Evolutionary conservation across 768 basidiomycete genomes (phyloP).

Genomic region (Xerocomus brunneocitrinus): DNA sequence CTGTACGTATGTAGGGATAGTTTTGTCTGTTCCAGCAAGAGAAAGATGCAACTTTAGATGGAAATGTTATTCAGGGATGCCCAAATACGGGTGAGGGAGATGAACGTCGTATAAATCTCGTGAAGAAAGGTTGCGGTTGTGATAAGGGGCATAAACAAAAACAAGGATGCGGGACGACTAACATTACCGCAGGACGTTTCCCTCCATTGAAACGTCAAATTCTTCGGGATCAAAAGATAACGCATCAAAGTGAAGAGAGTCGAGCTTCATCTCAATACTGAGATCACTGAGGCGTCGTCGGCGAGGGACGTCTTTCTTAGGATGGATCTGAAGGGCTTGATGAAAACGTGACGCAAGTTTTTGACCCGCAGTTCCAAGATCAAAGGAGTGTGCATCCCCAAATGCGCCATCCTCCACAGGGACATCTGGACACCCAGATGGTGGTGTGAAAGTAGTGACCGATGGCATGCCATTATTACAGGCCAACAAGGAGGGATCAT

Average conservation of each 20-base stretch:
- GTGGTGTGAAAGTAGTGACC: constrained; percentile 8
- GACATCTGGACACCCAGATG: constrained; percentile 16
- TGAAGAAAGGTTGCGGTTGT: background rate
- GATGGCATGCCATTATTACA: constrained; percentile 2
- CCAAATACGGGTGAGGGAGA: background rate
- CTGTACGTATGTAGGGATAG: constrained; percentile 4
- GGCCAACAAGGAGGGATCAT: constrained; percentile 1
- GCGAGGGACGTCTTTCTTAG: background rate
- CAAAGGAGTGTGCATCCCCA: constrained; percentile 14
- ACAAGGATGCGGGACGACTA: background rate
- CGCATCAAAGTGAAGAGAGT: constrained; percentile 70
- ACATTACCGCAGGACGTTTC: constrained; percentile 12
- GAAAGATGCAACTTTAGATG: background rate
- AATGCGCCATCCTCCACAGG: constrained; percentile 16
- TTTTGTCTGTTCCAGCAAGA: constrained; percentile 3
- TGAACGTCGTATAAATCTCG: constrained; percentile 9
- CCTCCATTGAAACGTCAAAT: constrained; percentile 35
- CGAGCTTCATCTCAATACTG: constrained; percentile 62
- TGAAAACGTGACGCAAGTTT: constrained; percentile 5
- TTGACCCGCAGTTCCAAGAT: constrained; percentile 19
- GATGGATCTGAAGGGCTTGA: constrained; percentile 1
- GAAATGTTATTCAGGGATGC: background rate
- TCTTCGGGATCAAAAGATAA: constrained; percentile 62
- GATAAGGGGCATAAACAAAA: background rate
- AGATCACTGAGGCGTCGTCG: constrained; percentile 32